phyloP scores from a whole-genome alignment of 1,284 basidiomycete genomes.

The Cystobasidium pallidum region DNA sequence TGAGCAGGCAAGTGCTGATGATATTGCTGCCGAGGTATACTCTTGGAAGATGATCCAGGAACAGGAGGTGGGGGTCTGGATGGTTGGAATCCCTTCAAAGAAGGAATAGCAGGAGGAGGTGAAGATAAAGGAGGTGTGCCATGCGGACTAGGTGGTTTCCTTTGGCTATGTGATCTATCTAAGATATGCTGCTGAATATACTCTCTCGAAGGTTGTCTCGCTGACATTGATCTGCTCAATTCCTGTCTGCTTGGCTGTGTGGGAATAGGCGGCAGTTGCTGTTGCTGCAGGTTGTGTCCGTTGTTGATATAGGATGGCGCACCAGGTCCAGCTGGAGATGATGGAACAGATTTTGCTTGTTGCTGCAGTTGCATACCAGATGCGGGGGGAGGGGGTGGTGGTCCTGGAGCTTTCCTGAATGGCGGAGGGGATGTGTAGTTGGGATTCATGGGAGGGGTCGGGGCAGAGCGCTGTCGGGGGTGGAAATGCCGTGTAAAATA shows the following conservation, averaged over 20 bases:
- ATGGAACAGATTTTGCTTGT: constrained; percentile 25
- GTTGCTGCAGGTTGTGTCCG: constrained; percentile 13
- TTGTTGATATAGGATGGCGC: constrained; percentile 27
- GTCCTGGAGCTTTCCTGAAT: constrained; percentile 48
- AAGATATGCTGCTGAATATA: constrained; percentile 50
- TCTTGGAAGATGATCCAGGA: constrained; percentile 18
- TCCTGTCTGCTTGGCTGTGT: constrained; percentile 37
- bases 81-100: constrained; percentile 48
- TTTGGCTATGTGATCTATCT: constrained; percentile 57
- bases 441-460: constrained; percentile 45
- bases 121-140: constrained; percentile 26
- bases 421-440: constrained; percentile 40
- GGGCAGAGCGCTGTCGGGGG: constrained; percentile 47
- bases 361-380: constrained; percentile 4
- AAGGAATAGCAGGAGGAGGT: constrained; percentile 38
- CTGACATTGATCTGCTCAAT: constrained; percentile 46
- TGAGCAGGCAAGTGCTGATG: constrained; percentile 50
- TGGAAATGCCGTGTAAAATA: too few relatives aligned
- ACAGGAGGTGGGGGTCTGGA: constrained; percentile 49
- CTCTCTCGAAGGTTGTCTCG: constrained; percentile 49
- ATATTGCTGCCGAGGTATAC: constrained; percentile 16
- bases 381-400: constrained; percentile 45
- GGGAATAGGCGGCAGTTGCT: constrained; percentile 35
- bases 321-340: constrained; percentile 34
- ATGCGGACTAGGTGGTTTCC: constrained; percentile 53